These are phyloP conservation scores for Podospora fimiseda DNA, from an alignment of 495 filamentous ascomycete genomes.

Conservation along the genomic window DNA sequence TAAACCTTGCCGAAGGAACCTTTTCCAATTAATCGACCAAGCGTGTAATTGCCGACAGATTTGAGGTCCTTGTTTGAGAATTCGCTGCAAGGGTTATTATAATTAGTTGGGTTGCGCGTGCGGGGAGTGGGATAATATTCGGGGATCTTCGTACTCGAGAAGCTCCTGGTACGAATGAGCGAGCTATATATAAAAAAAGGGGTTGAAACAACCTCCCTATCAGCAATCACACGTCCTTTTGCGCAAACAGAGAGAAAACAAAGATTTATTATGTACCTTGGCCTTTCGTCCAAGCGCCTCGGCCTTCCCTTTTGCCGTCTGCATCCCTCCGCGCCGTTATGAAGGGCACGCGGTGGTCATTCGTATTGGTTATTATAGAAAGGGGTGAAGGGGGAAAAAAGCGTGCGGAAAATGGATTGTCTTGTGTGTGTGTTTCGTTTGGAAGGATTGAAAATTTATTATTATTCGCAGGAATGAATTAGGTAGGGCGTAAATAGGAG, in stretches of 20 bases:
- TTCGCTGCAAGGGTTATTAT: constrained; percentile 74
- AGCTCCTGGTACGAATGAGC: constrained; percentile 94
- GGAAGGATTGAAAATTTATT: neutral
- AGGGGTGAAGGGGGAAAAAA: neutral
- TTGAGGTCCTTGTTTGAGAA: constrained; percentile 89
- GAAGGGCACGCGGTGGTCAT: constrained; percentile 22
- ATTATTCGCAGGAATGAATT: neutral
- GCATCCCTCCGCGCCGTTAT: constrained; percentile 40
- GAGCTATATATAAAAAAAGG: constrained; percentile 60
- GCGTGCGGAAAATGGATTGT: neutral
- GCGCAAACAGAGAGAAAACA: constrained; percentile 5
- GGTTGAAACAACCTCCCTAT: constrained; percentile 6
- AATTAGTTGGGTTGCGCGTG: constrained; percentile 17
- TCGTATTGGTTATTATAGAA: constrained; percentile 1
- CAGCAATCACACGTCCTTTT: constrained; percentile 16
- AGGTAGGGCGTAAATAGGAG: too few species aligned
- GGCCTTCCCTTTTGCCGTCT: constrained; percentile 66
- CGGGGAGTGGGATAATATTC: neutral
- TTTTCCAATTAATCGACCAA: constrained; percentile 90
- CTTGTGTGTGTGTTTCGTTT: neutral
- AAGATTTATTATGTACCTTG: constrained; percentile 63
- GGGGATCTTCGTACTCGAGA: constrained; percentile 61
- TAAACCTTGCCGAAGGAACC: constrained; percentile 98
- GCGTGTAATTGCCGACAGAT: constrained; percentile 87
- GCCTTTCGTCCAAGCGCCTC: constrained; percentile 88